Conservation (phyloP, 345 rosid genomes). For the Raphanus raphanistrum region DNA sequence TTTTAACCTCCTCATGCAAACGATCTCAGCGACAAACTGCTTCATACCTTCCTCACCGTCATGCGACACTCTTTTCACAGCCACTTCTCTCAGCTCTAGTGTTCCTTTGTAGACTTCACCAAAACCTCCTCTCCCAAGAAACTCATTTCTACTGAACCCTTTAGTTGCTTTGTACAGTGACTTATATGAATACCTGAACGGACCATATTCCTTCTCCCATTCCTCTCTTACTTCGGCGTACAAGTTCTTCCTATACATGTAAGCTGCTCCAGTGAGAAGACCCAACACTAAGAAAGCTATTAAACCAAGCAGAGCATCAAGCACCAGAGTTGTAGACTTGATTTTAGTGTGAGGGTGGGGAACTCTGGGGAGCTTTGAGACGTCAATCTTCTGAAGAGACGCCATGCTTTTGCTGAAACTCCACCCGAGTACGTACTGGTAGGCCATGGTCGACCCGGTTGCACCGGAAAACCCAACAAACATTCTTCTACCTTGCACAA, state of each 20-base stretch:
- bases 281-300: constrained; percentile 27
- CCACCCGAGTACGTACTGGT: constrained; percentile 66
- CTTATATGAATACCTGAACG: constrained; percentile 56
- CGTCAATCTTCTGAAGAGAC: constrained; percentile 37
- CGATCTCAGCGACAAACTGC: constrained; percentile 52
- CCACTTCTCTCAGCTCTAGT: constrained; percentile 44
- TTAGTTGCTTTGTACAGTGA: constrained; percentile 57
- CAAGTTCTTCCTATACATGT: constrained; percentile 42
- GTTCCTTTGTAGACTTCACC: constrained; percentile 63
- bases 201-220: constrained; percentile 62
- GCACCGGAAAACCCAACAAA: constrained; percentile 66
- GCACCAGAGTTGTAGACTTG: constrained; percentile 16
- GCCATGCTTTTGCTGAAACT: constrained; percentile 54
- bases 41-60: constrained; percentile 53
- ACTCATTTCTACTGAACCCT: constrained; percentile 51
- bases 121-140: constrained; percentile 63
- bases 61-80: constrained; percentile 59
- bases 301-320: constrained; percentile 33
- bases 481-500: constrained; percentile 43
- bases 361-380: constrained; percentile 42
- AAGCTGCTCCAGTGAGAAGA: constrained; percentile 28
- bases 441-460: constrained; percentile 40
- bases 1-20: constrained; percentile 46
- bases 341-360: constrained; percentile 28
- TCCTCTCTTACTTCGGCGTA: constrained; percentile 58